These are phyloP conservation scores for Fraxinus xanthoxyloides DNA, from an alignment of 305 asterid species.

Conservation along the genomic window DNA sequence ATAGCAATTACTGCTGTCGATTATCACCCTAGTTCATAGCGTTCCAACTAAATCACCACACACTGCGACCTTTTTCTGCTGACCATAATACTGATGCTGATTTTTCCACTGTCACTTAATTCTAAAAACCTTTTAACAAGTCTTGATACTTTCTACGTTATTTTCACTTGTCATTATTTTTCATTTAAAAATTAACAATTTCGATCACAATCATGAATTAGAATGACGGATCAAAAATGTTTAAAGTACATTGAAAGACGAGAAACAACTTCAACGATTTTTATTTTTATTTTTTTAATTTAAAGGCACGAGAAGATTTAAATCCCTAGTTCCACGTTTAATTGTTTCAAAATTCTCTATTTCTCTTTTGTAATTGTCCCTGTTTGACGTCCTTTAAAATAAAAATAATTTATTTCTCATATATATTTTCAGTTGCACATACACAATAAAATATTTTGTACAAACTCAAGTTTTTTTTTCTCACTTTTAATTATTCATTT, in stretches of 20 bases:
- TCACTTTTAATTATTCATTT: too few species aligned
- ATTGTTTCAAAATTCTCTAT: too few species aligned
- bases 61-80: not conserved
- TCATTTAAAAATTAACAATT: not conserved
- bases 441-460: too few species aligned
- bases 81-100: not conserved
- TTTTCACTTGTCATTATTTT: not conserved
- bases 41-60: not conserved
- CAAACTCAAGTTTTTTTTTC: too few species aligned
- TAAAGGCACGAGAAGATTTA: not conserved
- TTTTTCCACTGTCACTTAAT: not conserved
- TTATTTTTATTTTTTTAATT: too few species aligned
- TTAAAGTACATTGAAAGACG: not conserved
- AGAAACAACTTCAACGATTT: not conserved
- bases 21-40: not conserved
- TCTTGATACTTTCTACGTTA: too few species aligned
- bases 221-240: not conserved
- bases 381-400: too few species aligned
- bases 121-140: not conserved
- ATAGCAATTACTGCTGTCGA: not conserved
- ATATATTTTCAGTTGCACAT: too few species aligned
- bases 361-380: too few species aligned
- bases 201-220: not conserved
- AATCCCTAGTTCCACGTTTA: too few species aligned
- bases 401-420: too few species aligned